A percentile compares a stretch with the other conserved stretches of the same genome.
phyloP scores from a whole-genome alignment of 495 filamentous ascomycete species.

The Penicillium samsonianum region DNA sequence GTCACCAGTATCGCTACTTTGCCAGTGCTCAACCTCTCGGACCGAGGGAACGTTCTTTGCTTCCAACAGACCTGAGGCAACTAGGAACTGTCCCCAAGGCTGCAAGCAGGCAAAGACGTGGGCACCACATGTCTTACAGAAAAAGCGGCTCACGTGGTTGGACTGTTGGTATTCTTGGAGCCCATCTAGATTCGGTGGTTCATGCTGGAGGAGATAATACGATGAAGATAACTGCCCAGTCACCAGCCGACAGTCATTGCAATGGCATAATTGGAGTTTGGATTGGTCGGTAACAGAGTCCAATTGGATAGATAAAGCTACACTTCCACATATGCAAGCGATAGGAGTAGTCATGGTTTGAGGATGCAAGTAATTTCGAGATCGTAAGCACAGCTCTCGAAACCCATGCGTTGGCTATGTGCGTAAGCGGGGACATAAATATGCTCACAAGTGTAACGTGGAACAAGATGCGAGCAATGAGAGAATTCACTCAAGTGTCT shows the following conservation, averaged over 20 bases:
- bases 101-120: conserved; percentile 53
- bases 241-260: conserved; percentile 58
- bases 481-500: not conserved
- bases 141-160: conserved; percentile 55
- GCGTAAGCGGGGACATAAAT: conserved; percentile 38
- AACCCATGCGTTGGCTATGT: conserved; percentile 24
- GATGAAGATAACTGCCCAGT: conserved; percentile 60
- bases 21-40: conserved; percentile 47
- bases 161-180: conserved; percentile 53
- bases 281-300: conserved; percentile 28
- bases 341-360: conserved; percentile 28
- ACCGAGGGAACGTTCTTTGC: conserved; percentile 38
- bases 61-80: conserved; percentile 44
- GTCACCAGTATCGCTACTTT: conserved; percentile 53
- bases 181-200: conserved; percentile 33
- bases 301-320: conserved; percentile 45
- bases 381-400: not conserved
- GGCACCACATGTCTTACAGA: conserved; percentile 69
- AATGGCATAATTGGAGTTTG: conserved; percentile 61
- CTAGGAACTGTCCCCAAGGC: conserved; percentile 39
- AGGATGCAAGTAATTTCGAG: not conserved
- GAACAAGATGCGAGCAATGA: not conserved
- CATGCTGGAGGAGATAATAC: conserved; percentile 46
- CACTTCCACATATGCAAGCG: conserved; percentile 59
- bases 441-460: conserved; percentile 22